Evolutionary conservation across 257 asterid species (phyloP), one percentile per base, ranked within the genome.

Genomic region (Fraxinus pennsylvanica): DNA sequence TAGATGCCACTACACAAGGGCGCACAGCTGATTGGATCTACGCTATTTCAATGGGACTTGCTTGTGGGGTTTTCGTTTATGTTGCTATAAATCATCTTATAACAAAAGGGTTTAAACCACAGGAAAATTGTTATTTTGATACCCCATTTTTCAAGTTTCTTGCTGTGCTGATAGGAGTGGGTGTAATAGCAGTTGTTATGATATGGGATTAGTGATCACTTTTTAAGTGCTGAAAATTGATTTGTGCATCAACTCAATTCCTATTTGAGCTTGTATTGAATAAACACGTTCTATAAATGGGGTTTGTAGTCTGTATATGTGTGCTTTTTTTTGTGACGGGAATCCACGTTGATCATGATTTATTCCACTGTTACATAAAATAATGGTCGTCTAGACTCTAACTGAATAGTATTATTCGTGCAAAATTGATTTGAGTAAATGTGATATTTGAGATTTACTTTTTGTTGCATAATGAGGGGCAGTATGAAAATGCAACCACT

Each of bases 61-160:
- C 98, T 41, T 89, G 90, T 65, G 98, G 98, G 0, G 90, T 93
- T 63, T 93, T 93, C 79, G 79, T 92, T 30, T 93, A 89, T 54
- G 96, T 93, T 5, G 98, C 97, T 13, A 90, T 93, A 38, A 93
- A 93, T 78, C 97, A 93, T 78, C 86, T 93, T 9, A 90, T 93
- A 7, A 78, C 89, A 0, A 93, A 91, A 80, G 98, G 98, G 10
- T 93, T 89, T 81, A 88, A 82, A 68, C 97, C 97, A 1, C 83
- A 74, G 14, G 21, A 27, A 3, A 73, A 83, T 3, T 84, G 81
- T 78, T 79, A 81, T 67, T 88, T 87, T 22, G 97, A 92, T 43
- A 84, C 95, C 33, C 91, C 90, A 10, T 85, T 90, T 74, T 93
- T 76, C 84, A 93, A 90, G 90, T 88, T 93, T 80, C 33, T 92